Percentiles rank a stretch among this genome's conserved stretches.
These are phyloP conservation scores for Tremella fuciformis DNA, from an alignment of 768 basidiomycete species.

Conservation along the genomic window DNA sequence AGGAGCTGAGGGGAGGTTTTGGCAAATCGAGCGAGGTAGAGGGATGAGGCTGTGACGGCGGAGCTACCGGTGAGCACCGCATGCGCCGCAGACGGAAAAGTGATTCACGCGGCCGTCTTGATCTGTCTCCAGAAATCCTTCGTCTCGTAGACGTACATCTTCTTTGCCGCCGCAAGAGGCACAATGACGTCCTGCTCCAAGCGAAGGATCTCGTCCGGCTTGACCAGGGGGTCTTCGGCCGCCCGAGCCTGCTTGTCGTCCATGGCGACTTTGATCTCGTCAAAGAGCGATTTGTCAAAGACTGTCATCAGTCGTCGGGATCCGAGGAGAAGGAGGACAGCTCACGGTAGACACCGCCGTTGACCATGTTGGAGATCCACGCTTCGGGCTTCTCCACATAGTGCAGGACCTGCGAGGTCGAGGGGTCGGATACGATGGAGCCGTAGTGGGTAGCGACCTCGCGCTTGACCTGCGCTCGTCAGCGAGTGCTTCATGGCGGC, in stretches of 20 bases:
- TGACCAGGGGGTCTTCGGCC: conserved; percentile 50
- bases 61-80: conserved; percentile 38
- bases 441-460: conserved; percentile 54
- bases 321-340: not conserved
- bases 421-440: conserved; percentile 54
- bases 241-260: conserved; percentile 52
- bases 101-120: conserved; percentile 55
- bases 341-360: conserved; percentile 54
- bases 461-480: conserved; percentile 44
- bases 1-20: conserved; percentile 52
- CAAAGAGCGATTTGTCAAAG: conserved; percentile 54
- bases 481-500: not conserved
- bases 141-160: conserved; percentile 55
- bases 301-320: conserved; percentile 29
- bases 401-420: conserved; percentile 49
- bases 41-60: conserved; percentile 55
- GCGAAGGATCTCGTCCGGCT: conserved; percentile 54
- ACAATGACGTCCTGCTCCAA: conserved; percentile 57
- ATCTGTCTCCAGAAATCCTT: conserved; percentile 55
- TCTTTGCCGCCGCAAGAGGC: conserved; percentile 52
- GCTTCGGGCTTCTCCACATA: conserved; percentile 56
- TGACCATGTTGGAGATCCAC: conserved; percentile 55
- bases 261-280: conserved; percentile 55
- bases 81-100: not conserved
- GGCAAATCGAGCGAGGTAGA: conserved; percentile 53